These are phyloP conservation scores for Colletotrichum sp. DNA, from an alignment of 2,329 filamentous ascomycete species.

Conservation along the genomic window DNA sequence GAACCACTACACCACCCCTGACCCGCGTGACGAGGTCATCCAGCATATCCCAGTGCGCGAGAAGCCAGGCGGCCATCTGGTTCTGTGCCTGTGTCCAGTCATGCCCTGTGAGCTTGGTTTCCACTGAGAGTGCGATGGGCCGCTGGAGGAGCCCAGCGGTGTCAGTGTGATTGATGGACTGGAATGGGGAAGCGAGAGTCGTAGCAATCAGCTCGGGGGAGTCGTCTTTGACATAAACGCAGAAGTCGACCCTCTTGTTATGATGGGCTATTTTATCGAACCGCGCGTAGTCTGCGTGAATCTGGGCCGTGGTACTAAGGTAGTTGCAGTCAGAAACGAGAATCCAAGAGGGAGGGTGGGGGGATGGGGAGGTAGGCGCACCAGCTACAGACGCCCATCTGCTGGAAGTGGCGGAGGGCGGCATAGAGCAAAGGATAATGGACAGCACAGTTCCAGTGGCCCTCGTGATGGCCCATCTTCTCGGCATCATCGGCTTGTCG, in stretches of 20 bases:
- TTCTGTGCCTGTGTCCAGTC: background rate
- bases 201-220: background rate
- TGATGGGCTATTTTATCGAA: background rate
- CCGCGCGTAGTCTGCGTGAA: background rate
- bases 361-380: background rate
- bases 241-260: background rate
- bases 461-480: background rate
- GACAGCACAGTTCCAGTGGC: background rate
- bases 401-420: background rate
- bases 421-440: background rate
- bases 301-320: background rate
- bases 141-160: background rate
- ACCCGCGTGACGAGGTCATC: background rate
- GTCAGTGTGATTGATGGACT: slow-evolving; percentile 5
- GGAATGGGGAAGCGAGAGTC: background rate
- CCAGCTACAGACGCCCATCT: background rate
- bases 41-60: background rate
- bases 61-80: slow-evolving; percentile 6
- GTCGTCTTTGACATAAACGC: background rate
- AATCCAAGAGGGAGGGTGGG: background rate
- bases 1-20: background rate
- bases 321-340: background rate
- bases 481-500: background rate
- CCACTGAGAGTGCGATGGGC: slow-evolving; percentile 4
- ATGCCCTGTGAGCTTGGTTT: slow-evolving; percentile 4